A percentile compares a stretch with the other conserved stretches of the same genome.
Evolutionary conservation across 2,329 filamentous ascomycete species (phyloP).

Genomic region (Dendrostoma leiphaemia): DNA sequence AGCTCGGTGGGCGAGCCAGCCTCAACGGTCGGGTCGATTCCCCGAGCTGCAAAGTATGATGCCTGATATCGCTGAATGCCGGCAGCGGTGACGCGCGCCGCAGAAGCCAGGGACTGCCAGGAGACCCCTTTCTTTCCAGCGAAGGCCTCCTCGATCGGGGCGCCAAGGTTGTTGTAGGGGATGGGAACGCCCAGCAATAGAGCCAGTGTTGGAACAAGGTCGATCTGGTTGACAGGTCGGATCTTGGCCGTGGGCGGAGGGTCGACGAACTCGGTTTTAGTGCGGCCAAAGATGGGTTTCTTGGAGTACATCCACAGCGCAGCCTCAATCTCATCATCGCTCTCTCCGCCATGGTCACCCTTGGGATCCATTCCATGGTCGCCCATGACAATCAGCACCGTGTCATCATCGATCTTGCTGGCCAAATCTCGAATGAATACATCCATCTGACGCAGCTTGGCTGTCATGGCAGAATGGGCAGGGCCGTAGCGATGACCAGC

Average conservation of each 20-base stretch:
- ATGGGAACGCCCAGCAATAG: constrained; percentile 88
- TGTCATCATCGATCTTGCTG: constrained; percentile 74
- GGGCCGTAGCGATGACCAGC: constrained; percentile 95
- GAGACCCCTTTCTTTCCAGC: constrained; percentile 65
- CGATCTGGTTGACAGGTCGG: constrained; percentile 79
- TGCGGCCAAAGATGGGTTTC: constrained; percentile 78
- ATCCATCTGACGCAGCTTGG: constrained; percentile 92
- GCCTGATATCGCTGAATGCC: constrained; percentile 88
- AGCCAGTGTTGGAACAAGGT: constrained; percentile 88
- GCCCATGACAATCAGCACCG: constrained; percentile 93
- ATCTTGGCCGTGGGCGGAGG: constrained; percentile 73
- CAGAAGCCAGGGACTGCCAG: constrained; percentile 74
- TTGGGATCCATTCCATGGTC: constrained; percentile 98
- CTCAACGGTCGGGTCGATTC: constrained; percentile 60
- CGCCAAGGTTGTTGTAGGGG: constrained; percentile 92
- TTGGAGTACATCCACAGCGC: constrained; percentile 99
- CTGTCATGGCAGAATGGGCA: constrained; percentile 85
- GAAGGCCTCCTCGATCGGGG: constrained; percentile 93
- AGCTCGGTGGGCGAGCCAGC: constrained; percentile 52
- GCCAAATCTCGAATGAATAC: constrained; percentile 71
- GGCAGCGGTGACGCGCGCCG: constrained; percentile 74
- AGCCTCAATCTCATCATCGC: constrained; percentile 91
- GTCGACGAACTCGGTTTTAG: constrained; percentile 53
- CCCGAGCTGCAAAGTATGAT: constrained; percentile 73
- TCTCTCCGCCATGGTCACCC: constrained; percentile 97